Conservation (phyloP, 495 filamentous ascomycete genomes). For the Podospora tetraspora region DNA sequence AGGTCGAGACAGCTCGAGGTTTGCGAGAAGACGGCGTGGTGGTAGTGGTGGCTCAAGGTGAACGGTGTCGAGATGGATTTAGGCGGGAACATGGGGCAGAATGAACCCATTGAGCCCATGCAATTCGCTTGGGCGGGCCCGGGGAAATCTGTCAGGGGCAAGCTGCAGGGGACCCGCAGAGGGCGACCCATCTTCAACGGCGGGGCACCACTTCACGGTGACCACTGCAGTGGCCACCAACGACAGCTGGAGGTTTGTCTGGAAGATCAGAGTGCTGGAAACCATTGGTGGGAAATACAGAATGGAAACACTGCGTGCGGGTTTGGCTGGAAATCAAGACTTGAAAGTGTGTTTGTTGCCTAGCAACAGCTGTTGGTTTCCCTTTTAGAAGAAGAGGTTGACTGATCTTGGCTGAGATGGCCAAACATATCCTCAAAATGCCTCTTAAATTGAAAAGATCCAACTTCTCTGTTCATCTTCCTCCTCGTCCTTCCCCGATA, state of each 20-base stretch:
- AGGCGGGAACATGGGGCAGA: conserved; percentile 18
- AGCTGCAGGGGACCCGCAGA: neutral
- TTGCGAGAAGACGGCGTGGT: neutral
- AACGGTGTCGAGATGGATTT: conserved; percentile 11
- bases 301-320: neutral
- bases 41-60: neutral
- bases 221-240: neutral
- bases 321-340: neutral
- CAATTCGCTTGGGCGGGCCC: conserved; percentile 5
- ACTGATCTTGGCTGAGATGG: neutral
- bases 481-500: neutral
- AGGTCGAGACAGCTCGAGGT: neutral
- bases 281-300: neutral
- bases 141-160: neutral
- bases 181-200: neutral
- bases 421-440: neutral
- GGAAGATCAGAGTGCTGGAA: neutral
- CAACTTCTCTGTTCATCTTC: neutral
- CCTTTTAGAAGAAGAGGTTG: neutral
- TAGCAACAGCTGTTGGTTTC: neutral
- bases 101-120: conserved; percentile 4
- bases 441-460: neutral
- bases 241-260: neutral
- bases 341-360: neutral
- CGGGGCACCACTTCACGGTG: neutral